Base-by-base conservation (phyloP, 2,329 filamentous ascomycete genomes). In the Basipetospora chlamydospora region DNA sequence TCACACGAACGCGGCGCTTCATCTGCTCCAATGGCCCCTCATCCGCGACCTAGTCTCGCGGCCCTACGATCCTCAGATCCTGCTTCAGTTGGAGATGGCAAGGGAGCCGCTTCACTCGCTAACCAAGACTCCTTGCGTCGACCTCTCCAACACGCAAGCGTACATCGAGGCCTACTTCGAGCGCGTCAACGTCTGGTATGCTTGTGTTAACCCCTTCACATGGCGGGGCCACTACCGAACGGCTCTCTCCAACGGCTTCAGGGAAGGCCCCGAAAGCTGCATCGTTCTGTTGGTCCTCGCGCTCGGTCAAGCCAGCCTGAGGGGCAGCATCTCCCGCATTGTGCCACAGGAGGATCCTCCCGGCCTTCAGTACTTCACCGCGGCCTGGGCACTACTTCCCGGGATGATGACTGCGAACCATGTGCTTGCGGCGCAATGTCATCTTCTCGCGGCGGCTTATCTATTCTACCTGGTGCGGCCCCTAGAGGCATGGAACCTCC, bases 161-260 rank as follows among this genome's bases (percentile, higher is more conserved):
- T 87, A 86, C 52, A 78, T 84, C 28, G 75, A 81, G 49, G 77
- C 82, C 1, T 88, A 84, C 54, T 90, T 88, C 49, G 76, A 80
- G 40, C 68, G 78, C 28, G 83, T 86, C 41, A 88, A 88, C 44
- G 68, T 86, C 3, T 88, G 83, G 79, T 88, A 88, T 48, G 82
- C 83, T 8, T 85, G 80, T 46, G 80, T 90, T 23, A 87, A 86
- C 50, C 82, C 82, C 1, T 82, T 82, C 53, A 81, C 76, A 2
- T 90, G 83, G 82, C 66, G 71, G 28, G 74, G 67, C 41, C 78
- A 85, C 51, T 87, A 87, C 51, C 73, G 77, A 20, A 79, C 70
- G 4, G 83, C 83, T 0, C 65, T 86, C 6, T 79, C 79, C 3
- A 79, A 79, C 44, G 77, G 79, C 1, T 87, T 88, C 46, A 70